Conservation (phyloP, 129 eudicot species). For the Chrysanthemum makinoi region DNA sequence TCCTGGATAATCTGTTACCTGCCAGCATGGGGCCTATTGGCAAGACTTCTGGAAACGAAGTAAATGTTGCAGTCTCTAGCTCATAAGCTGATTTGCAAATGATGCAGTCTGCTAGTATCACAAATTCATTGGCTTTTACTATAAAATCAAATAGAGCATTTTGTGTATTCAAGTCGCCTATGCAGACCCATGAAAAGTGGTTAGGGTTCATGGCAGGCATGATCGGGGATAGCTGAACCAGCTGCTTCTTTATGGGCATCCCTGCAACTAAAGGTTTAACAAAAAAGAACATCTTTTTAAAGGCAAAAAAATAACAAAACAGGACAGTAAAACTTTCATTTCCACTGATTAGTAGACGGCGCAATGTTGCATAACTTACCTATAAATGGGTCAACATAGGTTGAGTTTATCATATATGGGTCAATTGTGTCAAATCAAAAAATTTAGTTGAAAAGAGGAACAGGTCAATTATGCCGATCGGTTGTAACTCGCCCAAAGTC, state of each 20-base stretch:
- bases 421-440: too few species aligned
- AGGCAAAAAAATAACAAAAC: too few species aligned
- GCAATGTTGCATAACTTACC: too few species aligned
- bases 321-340: too few species aligned
- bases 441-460: too few species aligned
- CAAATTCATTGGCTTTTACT: not conserved
- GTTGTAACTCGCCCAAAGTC: too few species aligned
- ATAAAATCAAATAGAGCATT: conserved; percentile 16
- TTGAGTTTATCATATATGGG: too few species aligned
- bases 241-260: conserved; percentile 28
- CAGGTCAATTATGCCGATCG: too few species aligned
- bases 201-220: conserved; percentile 42
- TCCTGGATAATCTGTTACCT: conserved; percentile 32
- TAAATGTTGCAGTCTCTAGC: conserved; percentile 39
- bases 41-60: conserved; percentile 24
- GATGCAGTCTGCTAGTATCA: conserved; percentile 28
- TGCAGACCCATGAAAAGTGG: conserved; percentile 32
- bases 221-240: conserved; percentile 40
- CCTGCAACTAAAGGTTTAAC: conserved; percentile 28
- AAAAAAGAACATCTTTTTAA: not conserved
- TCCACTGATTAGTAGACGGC: too few species aligned
- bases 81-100: conserved; percentile 50
- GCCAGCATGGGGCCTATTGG: conserved; percentile 55
- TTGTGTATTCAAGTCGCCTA: conserved; percentile 22
- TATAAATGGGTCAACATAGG: too few species aligned